Percentiles rank a stretch among this genome's conserved stretches.
Conservation (phyloP, 306 rosid species). For the Rubus idaeus region DNA sequence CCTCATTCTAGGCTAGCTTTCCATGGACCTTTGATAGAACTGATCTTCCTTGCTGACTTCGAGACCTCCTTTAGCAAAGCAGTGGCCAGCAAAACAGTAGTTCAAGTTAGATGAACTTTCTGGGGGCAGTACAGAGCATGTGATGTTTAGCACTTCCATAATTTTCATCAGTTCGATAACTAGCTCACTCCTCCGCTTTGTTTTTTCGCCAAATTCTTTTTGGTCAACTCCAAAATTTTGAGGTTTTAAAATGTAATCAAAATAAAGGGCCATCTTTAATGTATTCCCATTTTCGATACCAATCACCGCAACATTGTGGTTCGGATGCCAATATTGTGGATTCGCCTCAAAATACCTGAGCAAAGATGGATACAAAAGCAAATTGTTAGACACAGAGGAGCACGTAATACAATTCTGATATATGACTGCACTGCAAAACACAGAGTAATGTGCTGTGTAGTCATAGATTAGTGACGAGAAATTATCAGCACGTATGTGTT, state of each 20-base stretch:
- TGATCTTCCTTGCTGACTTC: too few species aligned
- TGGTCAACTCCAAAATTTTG: conserved; percentile 66
- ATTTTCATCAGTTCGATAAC: conserved; percentile 67
- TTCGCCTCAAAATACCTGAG: conserved; percentile 66
- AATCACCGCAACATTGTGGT: conserved; percentile 47
- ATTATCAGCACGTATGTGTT: background rate
- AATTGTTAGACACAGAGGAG: background rate
- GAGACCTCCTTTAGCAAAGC: too few species aligned
- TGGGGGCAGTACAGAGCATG: conserved; percentile 70
- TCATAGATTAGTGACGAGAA: too few species aligned
- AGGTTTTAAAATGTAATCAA: conserved; percentile 72
- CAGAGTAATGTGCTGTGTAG: too few species aligned
- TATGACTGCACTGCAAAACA: too few species aligned
- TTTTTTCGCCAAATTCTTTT: conserved; percentile 59
- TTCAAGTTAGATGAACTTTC: background rate
- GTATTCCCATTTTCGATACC: conserved; percentile 68
- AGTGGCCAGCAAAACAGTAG: too few species aligned
- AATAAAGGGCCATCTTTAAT: conserved; percentile 54
- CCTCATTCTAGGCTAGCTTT: too few species aligned
- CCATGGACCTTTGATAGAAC: too few species aligned
- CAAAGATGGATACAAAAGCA: conserved; percentile 2
- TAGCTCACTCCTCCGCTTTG: conserved; percentile 56
- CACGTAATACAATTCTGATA: too few species aligned
- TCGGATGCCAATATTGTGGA: conserved; percentile 67
- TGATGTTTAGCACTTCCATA: conserved; percentile 67